phyloP scores from a whole-genome alignment of 805 yeast genomes.

The Scheffersomyces spartinae region DNA sequence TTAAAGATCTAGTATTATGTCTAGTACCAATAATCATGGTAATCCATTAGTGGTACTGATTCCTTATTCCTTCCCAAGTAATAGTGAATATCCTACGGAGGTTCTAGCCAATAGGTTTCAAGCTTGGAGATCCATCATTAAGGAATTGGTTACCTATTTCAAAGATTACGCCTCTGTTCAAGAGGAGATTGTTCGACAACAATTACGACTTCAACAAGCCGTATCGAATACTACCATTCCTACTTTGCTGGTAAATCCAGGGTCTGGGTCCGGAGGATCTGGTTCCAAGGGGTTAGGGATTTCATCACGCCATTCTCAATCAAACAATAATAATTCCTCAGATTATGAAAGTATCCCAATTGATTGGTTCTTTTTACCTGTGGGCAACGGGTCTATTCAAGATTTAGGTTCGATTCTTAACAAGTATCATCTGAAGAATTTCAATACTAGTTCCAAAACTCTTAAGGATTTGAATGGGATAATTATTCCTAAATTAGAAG shows the following conservation, averaged over 20 bases:
- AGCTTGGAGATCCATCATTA: constrained; percentile 76
- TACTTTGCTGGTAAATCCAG: background rate
- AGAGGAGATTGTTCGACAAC: constrained; percentile 81
- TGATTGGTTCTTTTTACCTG: constrained; percentile 53
- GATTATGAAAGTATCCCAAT: constrained; percentile 7
- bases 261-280: background rate
- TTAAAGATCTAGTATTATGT: no score
- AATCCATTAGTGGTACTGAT: constrained; percentile 30
- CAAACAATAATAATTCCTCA: background rate
- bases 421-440: constrained; percentile 26
- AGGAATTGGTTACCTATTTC: constrained; percentile 63
- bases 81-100: constrained; percentile 63
- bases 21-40: no score
- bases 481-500: constrained; percentile 44
- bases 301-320: background rate
- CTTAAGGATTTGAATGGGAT: constrained; percentile 37
- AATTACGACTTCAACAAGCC: constrained; percentile 69
- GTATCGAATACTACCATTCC: constrained; percentile 16
- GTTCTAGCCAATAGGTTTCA: constrained; percentile 71
- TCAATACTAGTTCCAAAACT: constrained; percentile 22
- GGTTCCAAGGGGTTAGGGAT: background rate
- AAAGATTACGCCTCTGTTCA: constrained; percentile 75
- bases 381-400: constrained; percentile 71
- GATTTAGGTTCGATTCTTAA: constrained; percentile 66
- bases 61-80: constrained; percentile 22